phyloP scores from a whole-genome alignment of 257 asterid genomes.

The Nicotiana paniculata region DNA sequence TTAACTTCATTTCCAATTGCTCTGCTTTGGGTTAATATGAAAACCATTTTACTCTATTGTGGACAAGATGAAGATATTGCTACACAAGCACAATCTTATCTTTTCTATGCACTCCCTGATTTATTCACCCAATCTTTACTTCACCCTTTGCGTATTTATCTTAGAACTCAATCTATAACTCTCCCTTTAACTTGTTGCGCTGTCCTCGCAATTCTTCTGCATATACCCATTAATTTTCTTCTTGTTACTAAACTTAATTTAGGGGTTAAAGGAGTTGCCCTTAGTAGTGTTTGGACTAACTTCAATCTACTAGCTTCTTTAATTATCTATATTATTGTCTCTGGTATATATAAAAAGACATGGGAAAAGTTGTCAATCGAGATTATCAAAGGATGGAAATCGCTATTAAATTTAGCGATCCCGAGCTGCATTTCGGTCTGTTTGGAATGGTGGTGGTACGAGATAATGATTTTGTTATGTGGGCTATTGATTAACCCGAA shows the following conservation, averaged over 20 bases:
- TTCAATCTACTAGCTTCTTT: slow-evolving; percentile 48
- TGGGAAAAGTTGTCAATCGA: slow-evolving; percentile 51
- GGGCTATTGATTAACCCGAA: slow-evolving; percentile 52
- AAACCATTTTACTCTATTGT: slow-evolving; percentile 37
- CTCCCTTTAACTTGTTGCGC: slow-evolving; percentile 70
- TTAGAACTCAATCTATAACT: slow-evolving; percentile 67
- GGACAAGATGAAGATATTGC: slow-evolving; percentile 63
- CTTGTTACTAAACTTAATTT: slow-evolving; percentile 42
- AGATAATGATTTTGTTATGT: slow-evolving; percentile 66
- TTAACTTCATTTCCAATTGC: slow-evolving; percentile 55
- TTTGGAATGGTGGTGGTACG: slow-evolving; percentile 97
- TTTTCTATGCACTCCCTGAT: slow-evolving; percentile 57
- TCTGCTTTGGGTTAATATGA: slow-evolving; percentile 63
- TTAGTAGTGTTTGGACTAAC: slow-evolving; percentile 60
- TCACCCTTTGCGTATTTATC: slow-evolving; percentile 66
- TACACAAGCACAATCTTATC: slow-evolving; percentile 44
- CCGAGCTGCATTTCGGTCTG: slow-evolving; percentile 85
- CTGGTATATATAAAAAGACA: slow-evolving; percentile 48
- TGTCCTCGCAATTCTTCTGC: slow-evolving; percentile 39
- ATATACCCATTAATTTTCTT: slow-evolving; percentile 55
- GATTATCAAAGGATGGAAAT: slow-evolving; percentile 56
- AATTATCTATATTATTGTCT: slow-evolving; percentile 34
- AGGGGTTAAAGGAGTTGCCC: slow-evolving; percentile 60
- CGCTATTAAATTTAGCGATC: slow-evolving; percentile 45
- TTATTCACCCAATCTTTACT: slow-evolving; percentile 50